These are phyloP conservation scores for Cryomyces minteri DNA, from an alignment of 495 filamentous ascomycete species.

Conservation along the genomic window DNA sequence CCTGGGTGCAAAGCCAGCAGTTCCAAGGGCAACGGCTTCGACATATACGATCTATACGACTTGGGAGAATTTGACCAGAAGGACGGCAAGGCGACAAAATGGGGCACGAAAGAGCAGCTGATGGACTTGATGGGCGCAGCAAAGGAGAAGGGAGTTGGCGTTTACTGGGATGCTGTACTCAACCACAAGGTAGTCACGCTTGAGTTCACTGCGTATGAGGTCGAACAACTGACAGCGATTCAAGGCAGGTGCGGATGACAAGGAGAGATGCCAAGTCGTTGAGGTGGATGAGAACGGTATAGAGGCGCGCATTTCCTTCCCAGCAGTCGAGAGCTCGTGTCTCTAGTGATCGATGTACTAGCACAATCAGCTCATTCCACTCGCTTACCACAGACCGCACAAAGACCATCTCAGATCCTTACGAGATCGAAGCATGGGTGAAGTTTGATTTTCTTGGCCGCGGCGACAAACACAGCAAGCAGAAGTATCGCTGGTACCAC, in stretches of 20 bases:
- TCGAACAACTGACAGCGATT: too few species aligned
- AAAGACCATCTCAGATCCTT: slow-evolving; percentile 32
- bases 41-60: slow-evolving; percentile 62
- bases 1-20: slow-evolving; percentile 55
- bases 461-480: slow-evolving; percentile 33
- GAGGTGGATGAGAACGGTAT: slow-evolving; percentile 34
- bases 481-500: slow-evolving; percentile 50
- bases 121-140: slow-evolving; percentile 31
- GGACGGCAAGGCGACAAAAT: slow-evolving; percentile 43
- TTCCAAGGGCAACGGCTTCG: slow-evolving; percentile 50
- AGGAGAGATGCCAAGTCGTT: slow-evolving; percentile 37
- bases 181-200: slow-evolving; percentile 55
- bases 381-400: slow-evolving; percentile 25
- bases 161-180: slow-evolving; percentile 60
- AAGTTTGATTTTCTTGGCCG: slow-evolving; percentile 48
- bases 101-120: slow-evolving; percentile 49
- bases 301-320: too few species aligned
- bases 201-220: slow-evolving; percentile 4
- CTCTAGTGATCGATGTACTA: slow-evolving; percentile 7
- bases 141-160: slow-evolving; percentile 31
- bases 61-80: slow-evolving; percentile 65
- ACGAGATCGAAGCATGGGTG: slow-evolving; percentile 50
- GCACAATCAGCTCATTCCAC: too few species aligned
- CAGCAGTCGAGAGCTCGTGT: too few species aligned
- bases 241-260: slow-evolving; percentile 30